These are phyloP conservation scores for Ogataea populi-albae DNA, from an alignment of 805 yeast species.

Conservation along the genomic window DNA sequence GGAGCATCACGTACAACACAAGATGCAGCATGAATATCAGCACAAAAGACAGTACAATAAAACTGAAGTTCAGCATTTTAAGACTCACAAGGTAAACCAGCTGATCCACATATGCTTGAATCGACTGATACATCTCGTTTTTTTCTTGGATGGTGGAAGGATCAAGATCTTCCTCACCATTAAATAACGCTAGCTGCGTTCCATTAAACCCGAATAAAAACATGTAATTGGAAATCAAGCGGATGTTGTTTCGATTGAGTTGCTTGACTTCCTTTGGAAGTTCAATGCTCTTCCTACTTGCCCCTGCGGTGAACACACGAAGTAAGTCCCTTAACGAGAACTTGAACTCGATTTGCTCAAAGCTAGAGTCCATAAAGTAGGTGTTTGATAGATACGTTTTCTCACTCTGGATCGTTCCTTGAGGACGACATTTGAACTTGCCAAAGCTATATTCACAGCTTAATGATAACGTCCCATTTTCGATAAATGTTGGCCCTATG, in stretches of 20 bases:
- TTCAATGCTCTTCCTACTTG: background rate
- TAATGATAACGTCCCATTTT: constrained; percentile 25
- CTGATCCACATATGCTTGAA: constrained; percentile 14
- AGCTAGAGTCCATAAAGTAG: constrained; percentile 20
- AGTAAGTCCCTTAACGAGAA: constrained; percentile 5
- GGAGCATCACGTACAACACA: constrained; percentile 15
- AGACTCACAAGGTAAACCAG: constrained; percentile 19
- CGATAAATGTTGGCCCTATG: constrained; percentile 30
- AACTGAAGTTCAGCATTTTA: constrained; percentile 22
- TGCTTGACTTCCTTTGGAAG: background rate
- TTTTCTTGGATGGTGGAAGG: constrained; percentile 6
- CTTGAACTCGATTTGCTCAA: constrained; percentile 19
- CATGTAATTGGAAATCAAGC: constrained; percentile 22
- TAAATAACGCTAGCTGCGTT: constrained; percentile 16
- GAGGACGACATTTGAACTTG: constrained; percentile 23
- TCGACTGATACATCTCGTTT: constrained; percentile 16
- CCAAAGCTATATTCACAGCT: constrained; percentile 25
- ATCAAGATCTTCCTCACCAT: constrained; percentile 13
- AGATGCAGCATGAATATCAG: constrained; percentile 20
- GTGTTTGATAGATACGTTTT: constrained; percentile 26
- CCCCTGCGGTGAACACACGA: constrained; percentile 3
- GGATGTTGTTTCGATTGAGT: constrained; percentile 10
- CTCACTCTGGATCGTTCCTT: constrained; percentile 26
- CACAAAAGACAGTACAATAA: constrained; percentile 17
- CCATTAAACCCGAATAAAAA: constrained; percentile 23